Percentiles rank a stretch among this genome's conserved stretches.
phyloP scores from a whole-genome alignment of 768 basidiomycete species.

The Serendipita sp. region DNA sequence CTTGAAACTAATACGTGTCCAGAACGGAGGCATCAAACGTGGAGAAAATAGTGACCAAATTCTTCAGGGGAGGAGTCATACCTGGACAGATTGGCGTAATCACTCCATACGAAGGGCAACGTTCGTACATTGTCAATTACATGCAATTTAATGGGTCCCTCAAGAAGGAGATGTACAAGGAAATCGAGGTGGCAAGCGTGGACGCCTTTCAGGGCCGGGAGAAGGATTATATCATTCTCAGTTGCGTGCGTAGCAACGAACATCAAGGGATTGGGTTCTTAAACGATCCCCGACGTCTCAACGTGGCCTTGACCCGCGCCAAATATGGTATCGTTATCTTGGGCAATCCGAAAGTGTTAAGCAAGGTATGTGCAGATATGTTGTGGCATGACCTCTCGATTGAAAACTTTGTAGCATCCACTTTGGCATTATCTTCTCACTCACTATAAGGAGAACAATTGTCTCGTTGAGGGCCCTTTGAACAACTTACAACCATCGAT shows the following conservation, averaged over 20 bases:
- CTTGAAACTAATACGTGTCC: constrained; percentile 9
- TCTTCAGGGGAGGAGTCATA: constrained; percentile 97
- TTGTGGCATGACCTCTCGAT: constrained; percentile 7
- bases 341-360: constrained; percentile 99
- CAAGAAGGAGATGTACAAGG: constrained; percentile 99
- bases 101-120: constrained; percentile 96
- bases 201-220: constrained; percentile 99
- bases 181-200: constrained; percentile 96
- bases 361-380: constrained; percentile 51
- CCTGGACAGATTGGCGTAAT: constrained; percentile 95
- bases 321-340: constrained; percentile 98
- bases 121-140: constrained; percentile 95
- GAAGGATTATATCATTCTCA: constrained; percentile 98
- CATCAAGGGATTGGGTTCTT: constrained; percentile 99
- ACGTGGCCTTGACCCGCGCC: constrained; percentile 91
- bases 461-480: constrained; percentile 89
- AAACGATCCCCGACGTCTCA: constrained; percentile 90
- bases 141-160: constrained; percentile 99
- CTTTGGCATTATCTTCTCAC: constrained; percentile 97
- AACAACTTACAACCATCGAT: constrained; percentile 94
- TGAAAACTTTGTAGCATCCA: constrained; percentile 52
- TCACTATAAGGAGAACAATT: constrained; percentile 92
- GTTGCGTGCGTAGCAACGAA: constrained; percentile 95
- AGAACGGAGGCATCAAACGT: constrained; percentile 98
- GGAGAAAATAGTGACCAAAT: constrained; percentile 99